Conservation (phyloP, 1,284 basidiomycete genomes). For the Paramarasmius palmivorus region DNA sequence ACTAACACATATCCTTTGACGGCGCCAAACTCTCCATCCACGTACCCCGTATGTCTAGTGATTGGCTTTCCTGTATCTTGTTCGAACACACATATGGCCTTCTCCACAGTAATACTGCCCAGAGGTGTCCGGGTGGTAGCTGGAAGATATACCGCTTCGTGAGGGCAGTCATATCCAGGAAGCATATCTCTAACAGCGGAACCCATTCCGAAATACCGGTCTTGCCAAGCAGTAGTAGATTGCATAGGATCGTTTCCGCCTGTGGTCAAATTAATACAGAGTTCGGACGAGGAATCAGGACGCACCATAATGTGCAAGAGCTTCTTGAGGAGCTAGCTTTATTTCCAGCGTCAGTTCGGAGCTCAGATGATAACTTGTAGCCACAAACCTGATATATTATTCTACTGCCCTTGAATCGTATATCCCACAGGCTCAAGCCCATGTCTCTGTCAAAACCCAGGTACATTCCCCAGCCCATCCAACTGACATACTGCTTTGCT, state of each 20-base stretch:
- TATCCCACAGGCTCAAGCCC: slow-evolving; percentile 67
- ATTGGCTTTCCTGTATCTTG: slow-evolving; percentile 58
- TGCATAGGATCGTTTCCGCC: slow-evolving; percentile 69
- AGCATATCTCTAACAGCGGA: slow-evolving; percentile 55
- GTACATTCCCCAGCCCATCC: slow-evolving; percentile 68
- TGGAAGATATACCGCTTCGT: slow-evolving; percentile 58
- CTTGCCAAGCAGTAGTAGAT: slow-evolving; percentile 63
- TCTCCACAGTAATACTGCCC: slow-evolving; percentile 44
- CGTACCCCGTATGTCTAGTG: slow-evolving; percentile 56
- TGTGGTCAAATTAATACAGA: slow-evolving; percentile 18
- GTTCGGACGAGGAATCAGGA: slow-evolving; percentile 4
- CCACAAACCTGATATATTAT: slow-evolving; percentile 61
- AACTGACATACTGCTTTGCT: slow-evolving; percentile 54
- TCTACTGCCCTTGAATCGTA: slow-evolving; percentile 59
- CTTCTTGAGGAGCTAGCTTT: slow-evolving; percentile 58
- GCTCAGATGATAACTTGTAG: too few relatives aligned
- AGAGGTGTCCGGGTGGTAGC: slow-evolving; percentile 49
- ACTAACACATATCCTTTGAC: slow-evolving; percentile 60
- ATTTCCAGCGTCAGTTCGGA: background rate
- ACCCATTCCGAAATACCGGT: slow-evolving; percentile 68
- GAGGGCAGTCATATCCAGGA: slow-evolving; percentile 66
- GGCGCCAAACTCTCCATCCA: slow-evolving; percentile 54
- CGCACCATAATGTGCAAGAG: slow-evolving; percentile 63
- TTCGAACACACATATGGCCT: slow-evolving; percentile 68
- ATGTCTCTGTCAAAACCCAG: slow-evolving; percentile 67